Evolutionary conservation across 345 rosid genomes (phyloP), one percentile per base, ranked within the genome.

Genomic region (Psidium friedrichsthalianum): DNA sequence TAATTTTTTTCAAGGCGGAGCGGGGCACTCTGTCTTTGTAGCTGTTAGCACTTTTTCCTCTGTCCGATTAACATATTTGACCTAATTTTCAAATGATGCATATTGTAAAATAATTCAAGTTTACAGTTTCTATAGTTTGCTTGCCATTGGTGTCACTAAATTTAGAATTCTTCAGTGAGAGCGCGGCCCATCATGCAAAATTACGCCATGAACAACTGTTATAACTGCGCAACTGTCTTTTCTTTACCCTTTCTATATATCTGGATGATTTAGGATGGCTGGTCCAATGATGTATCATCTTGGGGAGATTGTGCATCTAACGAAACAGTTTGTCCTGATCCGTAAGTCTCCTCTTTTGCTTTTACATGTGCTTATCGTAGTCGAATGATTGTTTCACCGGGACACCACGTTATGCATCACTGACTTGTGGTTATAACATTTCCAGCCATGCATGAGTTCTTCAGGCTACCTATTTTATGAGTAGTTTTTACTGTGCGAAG

Each of bases 241-340:
- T 32, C 22, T 64, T 69, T 54, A 32, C 86, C 85, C 58, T 40
- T 83, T 87, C n/a, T 21, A 84, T 58, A 51, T 53, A 82, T 32
- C 80, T 69, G 36, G 89, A 57, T 82, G 59, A 53, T 86, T 54
- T 81, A 91, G 98, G 94, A 92, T 83, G 90, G 89, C 85, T 94
- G 98, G 99, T 90, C 91, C 87, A 89, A 93, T 86, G 90, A 91
- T 55, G 82, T 89, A 83, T 83, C 93, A 5, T 85, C 78, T 24
- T 97, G 97, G 98, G 93, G 89, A 86, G 55, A 87, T 82, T 97
- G 98, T 86, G 85, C 74, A 83, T 11, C 85, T 61, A 89, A 95
- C 89, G 82, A 86, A 56, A 95, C 94, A 15, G 93, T 90, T 40
- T 97, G 99, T 88, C 98, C 99, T 32, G 89, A 97, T 87, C 83